A percentile compares a stretch with the other conserved stretches of the same genome.
phyloP scores from a whole-genome alignment of 169 alveolate species.

The Eimeria necatrix region DNA sequence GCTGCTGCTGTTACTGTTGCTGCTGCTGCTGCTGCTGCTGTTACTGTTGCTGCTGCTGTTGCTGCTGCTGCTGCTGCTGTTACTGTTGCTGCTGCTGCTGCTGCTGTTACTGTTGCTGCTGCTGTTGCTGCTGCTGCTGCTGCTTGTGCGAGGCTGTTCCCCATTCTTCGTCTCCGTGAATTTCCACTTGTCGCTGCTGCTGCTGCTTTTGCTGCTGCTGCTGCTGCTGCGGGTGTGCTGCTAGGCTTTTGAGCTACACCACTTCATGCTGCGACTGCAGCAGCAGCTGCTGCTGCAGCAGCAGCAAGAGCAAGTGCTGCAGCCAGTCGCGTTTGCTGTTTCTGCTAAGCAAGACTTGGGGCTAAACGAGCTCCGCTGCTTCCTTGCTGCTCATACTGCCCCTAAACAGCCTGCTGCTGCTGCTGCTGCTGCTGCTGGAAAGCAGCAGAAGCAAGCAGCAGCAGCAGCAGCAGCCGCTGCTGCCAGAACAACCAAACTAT shows the following conservation, averaged over 20 bases:
- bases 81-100: not conserved
- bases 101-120: not conserved
- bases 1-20: conserved; percentile 20
- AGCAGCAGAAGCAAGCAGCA: not conserved
- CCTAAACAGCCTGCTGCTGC: not conserved
- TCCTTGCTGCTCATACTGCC: not conserved
- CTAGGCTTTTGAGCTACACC: conserved; percentile 32
- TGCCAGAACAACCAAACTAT: not conserved
- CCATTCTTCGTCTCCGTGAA: too few relatives aligned
- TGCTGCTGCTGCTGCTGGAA: conserved; percentile 45
- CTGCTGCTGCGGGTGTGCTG: conserved; percentile 2
- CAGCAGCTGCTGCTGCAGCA: conserved; percentile 31
- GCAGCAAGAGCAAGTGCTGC: not conserved
- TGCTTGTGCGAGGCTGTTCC: too few relatives aligned
- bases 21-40: conserved; percentile 55
- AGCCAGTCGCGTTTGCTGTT: conserved; percentile 15
- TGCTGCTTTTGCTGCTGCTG: not conserved
- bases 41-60: conserved; percentile 40
- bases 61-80: not conserved
- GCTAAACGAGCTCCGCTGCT: conserved; percentile 45
- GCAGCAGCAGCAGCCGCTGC: not conserved
- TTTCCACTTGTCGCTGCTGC: not conserved
- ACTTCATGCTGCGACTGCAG: conserved; percentile 45
- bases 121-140: not conserved
- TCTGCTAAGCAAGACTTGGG: conserved; percentile 25